Evolutionary conservation across 2,329 filamentous ascomycete species (phyloP), one percentile per base, ranked within the genome.

Genomic region (Mariannaea sp.): DNA sequence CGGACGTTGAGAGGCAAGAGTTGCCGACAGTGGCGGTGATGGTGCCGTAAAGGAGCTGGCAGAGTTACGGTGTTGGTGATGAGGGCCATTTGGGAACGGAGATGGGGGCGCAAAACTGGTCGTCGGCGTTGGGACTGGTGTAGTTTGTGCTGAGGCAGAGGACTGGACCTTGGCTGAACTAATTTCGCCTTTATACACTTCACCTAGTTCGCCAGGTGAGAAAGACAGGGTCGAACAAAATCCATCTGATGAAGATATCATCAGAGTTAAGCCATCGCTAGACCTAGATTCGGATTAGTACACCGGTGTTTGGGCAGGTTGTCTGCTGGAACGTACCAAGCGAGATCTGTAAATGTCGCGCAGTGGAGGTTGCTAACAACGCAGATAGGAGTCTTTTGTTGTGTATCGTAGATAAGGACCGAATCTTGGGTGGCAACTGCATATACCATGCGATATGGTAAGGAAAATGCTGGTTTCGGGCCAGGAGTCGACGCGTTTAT

Each of bases 211-310:
- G 7, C 90, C 90, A 2, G 88, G 78, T 1, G 83, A 74, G 68
- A 99, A 99, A 0, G 92, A 89, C 5, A 99, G 78, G 0, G 90
- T 88, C 0, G 94, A 99, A 71, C 94, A 99, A 76, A 97, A 99
- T 0, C 94, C 94, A 71, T 99, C 94, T 0, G 94, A 97, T 0
- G 94, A 99, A n/a, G 92, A 94, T 76, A 99, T 95, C 43, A 99
- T 80, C 17, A 99, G 77, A 1, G 77, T 79, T 24, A 73, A 65
- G 27, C 80, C 80, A 53, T 82, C 79, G 46, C 70, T 78, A 38
- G 79, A 78, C 77, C 77, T 78, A 46, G 20, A 7, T 5, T 29
- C 52, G 68, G 58, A n/a, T 40, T 52, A 65, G 77, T 63, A 73
- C 5, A 65, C 46, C 30, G 33, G 19, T 10, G 14, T 12, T n/a